phyloP scores from a whole-genome alignment of 352 stramenopile species.

The Phytophthora syringae region DNA sequence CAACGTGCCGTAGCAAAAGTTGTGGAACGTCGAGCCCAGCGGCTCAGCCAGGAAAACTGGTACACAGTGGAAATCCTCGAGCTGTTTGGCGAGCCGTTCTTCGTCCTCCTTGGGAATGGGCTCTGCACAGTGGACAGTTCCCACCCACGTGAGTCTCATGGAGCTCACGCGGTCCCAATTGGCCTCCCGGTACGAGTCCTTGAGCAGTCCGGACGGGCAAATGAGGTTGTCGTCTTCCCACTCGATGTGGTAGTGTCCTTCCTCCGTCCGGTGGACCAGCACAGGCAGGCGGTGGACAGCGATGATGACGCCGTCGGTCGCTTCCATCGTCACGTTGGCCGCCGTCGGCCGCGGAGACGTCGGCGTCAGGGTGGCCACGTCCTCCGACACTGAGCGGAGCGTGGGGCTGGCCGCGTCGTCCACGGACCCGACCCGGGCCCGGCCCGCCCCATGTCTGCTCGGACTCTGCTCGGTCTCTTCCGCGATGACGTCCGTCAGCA shows the following conservation, averaged over 20 bases:
- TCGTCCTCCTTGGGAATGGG: slow-evolving; percentile 85
- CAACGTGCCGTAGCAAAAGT: slow-evolving; percentile 97
- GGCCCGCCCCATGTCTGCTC: background rate
- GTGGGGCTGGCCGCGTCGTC: slow-evolving; percentile 47
- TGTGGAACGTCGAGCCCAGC: slow-evolving; percentile 90
- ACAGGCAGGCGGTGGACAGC: slow-evolving; percentile 97
- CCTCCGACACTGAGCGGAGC: slow-evolving; percentile 56
- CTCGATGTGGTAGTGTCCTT: slow-evolving; percentile 83
- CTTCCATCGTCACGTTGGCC: slow-evolving; percentile 89
- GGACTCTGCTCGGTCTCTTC: slow-evolving; percentile 44
- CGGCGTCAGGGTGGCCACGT: slow-evolving; percentile 44
- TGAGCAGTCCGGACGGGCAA: slow-evolving; percentile 81
- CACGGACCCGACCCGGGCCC: slow-evolving; percentile 2
- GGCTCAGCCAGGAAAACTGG: slow-evolving; percentile 95
- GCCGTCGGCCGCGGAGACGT: slow-evolving; percentile 39
- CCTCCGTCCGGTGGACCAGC: slow-evolving; percentile 77
- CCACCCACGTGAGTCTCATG: slow-evolving; percentile 88
- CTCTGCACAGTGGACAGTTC: slow-evolving; percentile 80
- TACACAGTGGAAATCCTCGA: slow-evolving; percentile 95
- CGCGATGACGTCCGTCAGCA: slow-evolving; percentile 61
- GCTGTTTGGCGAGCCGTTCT: slow-evolving; percentile 71
- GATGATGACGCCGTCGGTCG: slow-evolving; percentile 96
- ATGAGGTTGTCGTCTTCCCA: slow-evolving; percentile 91
- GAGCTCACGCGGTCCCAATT: slow-evolving; percentile 77
- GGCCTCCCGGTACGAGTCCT: slow-evolving; percentile 64